Conservation (phyloP, 2,329 filamentous ascomycete species). For the Fusarium bulbicola region DNA sequence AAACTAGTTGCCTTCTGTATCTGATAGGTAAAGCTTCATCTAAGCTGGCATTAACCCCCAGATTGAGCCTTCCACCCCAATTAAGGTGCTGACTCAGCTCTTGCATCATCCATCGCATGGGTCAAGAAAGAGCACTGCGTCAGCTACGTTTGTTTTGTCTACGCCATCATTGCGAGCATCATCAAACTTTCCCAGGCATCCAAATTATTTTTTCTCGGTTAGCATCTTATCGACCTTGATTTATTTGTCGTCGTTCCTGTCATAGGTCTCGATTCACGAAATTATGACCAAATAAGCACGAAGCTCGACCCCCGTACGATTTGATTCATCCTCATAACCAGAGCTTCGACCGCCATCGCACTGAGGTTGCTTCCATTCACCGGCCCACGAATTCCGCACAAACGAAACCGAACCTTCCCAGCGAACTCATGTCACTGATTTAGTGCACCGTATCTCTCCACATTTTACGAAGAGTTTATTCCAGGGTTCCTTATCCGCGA, state of each 20-base stretch:
- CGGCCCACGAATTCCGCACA: not conserved
- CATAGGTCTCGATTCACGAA: not conserved
- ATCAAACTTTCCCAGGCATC: constrained; percentile 21
- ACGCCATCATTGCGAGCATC: constrained; percentile 27
- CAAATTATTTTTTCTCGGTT: not conserved
- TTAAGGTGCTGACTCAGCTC: constrained; percentile 14
- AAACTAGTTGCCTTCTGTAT: not conserved
- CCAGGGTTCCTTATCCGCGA: not conserved
- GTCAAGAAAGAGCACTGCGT: constrained; percentile 29
- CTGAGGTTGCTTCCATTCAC: not conserved
- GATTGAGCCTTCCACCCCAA: not conserved
- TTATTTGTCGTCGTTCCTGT: not conserved
- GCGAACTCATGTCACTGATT: not conserved
- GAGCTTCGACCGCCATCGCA: constrained; percentile 17
- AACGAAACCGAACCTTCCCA: not conserved
- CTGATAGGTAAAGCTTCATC: not conserved
- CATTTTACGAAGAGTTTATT: not conserved
- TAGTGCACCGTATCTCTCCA: not conserved
- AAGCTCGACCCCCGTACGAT: constrained; percentile 29
- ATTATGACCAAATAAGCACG: constrained; percentile 34
- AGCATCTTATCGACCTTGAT: not conserved
- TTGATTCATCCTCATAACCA: constrained; percentile 22
- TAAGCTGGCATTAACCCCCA: not conserved
- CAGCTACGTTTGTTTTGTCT: constrained; percentile 20
- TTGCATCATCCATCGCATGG: not conserved